Base-by-base conservation (phyloP, 768 basidiomycete genomes). In the Boletus insuetus region DNA sequence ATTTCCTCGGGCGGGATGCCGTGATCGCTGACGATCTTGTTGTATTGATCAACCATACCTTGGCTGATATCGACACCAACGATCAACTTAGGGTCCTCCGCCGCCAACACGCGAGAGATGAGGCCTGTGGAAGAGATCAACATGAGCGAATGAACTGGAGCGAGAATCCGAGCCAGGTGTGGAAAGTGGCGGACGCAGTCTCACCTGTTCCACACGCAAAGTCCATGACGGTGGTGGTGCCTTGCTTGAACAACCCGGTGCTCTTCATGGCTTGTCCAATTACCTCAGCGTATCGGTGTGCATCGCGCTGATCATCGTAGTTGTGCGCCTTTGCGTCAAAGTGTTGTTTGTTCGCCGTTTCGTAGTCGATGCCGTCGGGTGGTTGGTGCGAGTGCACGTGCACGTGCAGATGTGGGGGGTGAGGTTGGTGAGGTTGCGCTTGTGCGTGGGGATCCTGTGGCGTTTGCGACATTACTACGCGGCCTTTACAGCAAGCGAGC, bases 11-110 rank as follows among this genome's bases (percentile, higher is more conserved):
- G 69, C 2, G 77, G 62, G 37, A 89, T 80, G 6, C 87, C 87
- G 54, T 89, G 84, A 51, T 85, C 80, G 19, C 55, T 55, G 13
- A 82, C 82, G 20, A 76, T 73, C 49, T 70, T 62, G 68, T 89
- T 89, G 74, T 82, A 92, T 16, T 75, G 69, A 51, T 89, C 83
- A 10, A 91, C 85, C 75, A 84, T 81, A 1, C 71, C 79, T 58
- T 84, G 82, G 70, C 84, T 89, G 64, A 91, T 86, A 64, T 92
- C 91, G 16, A 88, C 82, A 11, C 89, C 90, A 16, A 90, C 70
- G 57, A 91, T 79, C 31, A 75, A 75, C 64, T 82, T 86, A 44
- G 79, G 79, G 59, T 86, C 73, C 2, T 82, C 75, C 0, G 81
- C 81, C 0, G 81, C 82, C 22, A 91, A 76, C 41, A 79, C 77